Evolutionary conservation across 139 green algal species (phyloP), one percentile per base, ranked within the genome.

Genomic region (Yamagishiella unicocca): DNA sequence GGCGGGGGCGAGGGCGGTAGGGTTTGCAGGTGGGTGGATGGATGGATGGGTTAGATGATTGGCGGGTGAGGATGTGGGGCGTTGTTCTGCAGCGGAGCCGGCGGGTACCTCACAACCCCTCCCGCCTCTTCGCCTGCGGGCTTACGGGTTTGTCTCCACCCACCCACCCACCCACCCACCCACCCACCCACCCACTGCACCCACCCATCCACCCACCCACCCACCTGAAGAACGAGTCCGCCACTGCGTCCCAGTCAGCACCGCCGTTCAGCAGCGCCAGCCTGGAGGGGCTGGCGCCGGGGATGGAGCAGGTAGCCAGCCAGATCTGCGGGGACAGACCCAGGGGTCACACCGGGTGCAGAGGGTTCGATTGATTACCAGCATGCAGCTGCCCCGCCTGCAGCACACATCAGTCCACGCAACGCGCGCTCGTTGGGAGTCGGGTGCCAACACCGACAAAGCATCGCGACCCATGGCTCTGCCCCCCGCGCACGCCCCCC

Each of bases 171-270:
- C 58, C 58, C 17, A 6, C 58, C 58, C 9, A 22, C 58, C 58
- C 58, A 29, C 58, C 27, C 58, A 35, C 14, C 58, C 17, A 9
- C 24, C 58, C 17, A n/a, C 58, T n/a, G 6, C 35, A 46, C 24
- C 21, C 40, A 38, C 25, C 27, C 25, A 3, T 4, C 24, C 25
- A 7, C 71, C 40, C 4, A 27, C 25, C 19, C 38, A 29, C 21
- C 40, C 40, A 73, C 77, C 77, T 73, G 77, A 84, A 73, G 58
- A 74, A 84, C 2, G 55, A 62, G 25, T 84, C 77, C 10, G n/a
- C 31, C 27, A 73, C 22, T 4, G 58, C 40, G 55, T 73, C 55
- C 58, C 55, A 73, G 55, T 84, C 77, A 4, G 25, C 27, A 5
- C 58, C 77, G 1, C 37, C 77, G 37, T 84, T 84, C 38, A 84